These are phyloP conservation scores for Podila minutissima DNA, from an alignment of 192 early-diverging fungal genomes.

Conservation along the genomic window DNA sequence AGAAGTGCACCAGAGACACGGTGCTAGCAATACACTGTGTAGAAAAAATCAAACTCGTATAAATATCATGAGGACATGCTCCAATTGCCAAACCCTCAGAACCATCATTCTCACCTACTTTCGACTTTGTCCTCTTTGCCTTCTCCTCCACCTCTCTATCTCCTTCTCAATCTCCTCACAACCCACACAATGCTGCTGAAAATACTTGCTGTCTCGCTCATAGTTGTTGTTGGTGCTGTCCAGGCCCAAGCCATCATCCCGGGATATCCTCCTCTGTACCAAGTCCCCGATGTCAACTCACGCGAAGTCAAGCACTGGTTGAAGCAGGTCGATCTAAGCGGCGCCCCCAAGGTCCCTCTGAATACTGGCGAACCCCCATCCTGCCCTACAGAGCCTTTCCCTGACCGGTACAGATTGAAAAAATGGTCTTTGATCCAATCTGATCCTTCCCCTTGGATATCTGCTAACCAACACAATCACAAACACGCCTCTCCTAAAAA, in stretches of 20 bases:
- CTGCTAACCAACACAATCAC: background rate
- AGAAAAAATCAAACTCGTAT: no score
- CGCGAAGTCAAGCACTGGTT: background rate
- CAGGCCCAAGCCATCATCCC: background rate
- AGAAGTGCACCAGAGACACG: no score
- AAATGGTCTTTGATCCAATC: background rate
- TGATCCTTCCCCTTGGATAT: background rate
- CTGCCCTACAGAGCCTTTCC: slow-evolving; percentile 7
- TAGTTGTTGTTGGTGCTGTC: background rate
- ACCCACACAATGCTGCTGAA: background rate
- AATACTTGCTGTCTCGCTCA: background rate
- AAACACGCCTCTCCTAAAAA: background rate
- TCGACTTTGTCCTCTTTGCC: background rate
- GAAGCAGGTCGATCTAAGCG: background rate
- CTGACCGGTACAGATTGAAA: background rate
- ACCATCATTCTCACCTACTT: no score
- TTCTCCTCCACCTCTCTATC: background rate
- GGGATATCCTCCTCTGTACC: background rate
- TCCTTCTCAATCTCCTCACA: background rate
- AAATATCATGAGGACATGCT: no score
- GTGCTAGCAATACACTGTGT: no score
- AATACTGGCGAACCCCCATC: slow-evolving; percentile 2
- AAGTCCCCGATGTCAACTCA: slow-evolving; percentile 1
- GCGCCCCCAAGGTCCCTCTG: slow-evolving; percentile 5
- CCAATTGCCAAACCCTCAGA: no score